Evolutionary conservation across 495 filamentous ascomycete species (phyloP), one percentile per base, ranked within the genome.

Genomic region (Letharia columbiana): DNA sequence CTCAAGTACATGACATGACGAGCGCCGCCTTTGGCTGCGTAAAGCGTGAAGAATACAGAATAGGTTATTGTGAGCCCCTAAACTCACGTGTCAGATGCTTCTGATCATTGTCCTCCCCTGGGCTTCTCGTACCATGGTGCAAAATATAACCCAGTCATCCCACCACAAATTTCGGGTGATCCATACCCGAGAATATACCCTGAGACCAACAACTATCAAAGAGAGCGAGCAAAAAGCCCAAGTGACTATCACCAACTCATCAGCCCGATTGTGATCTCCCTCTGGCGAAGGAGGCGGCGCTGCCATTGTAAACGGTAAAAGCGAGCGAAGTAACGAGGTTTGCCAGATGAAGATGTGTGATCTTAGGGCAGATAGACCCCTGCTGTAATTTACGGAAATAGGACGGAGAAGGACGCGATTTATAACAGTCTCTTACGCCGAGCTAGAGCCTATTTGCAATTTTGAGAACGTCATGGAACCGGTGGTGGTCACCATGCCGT

Each of bases 141-240:
- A 49, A 33, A 56, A 23, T 3, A 66, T 66, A 11, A 41, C 28
- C 52, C 56, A 60, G 23, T 66, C 63, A 49, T 66, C 63, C 52
- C 63, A 66, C 63, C 63, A 66, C 52, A 66, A 15, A 18, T 66
- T 66, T 17, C n/a, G 37, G 4, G 63, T 66, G 3, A 66, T 60
- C 41, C n/a, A 4, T 13, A 33, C 40, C 12, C 54, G 63, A 31
- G 9, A 49, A 47, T 66, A 66, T 11, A 66, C 2, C n/a, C 63
- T 58, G 18, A 59, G 28, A 35, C 9, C 18, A 4, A 66, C 63
- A 0, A 60, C 13, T 7, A 52, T 15, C 3, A 52, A 35, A 8
- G 61, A 63, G 4, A 52, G 11, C 5, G 47, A 8, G 47, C 61
- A 63, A 5, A 20, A 31, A 1, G 37, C 12, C 61, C 61, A 63